Conservation (phyloP, 176 grass and related monocot species). For the Oryza meridionalis region DNA sequence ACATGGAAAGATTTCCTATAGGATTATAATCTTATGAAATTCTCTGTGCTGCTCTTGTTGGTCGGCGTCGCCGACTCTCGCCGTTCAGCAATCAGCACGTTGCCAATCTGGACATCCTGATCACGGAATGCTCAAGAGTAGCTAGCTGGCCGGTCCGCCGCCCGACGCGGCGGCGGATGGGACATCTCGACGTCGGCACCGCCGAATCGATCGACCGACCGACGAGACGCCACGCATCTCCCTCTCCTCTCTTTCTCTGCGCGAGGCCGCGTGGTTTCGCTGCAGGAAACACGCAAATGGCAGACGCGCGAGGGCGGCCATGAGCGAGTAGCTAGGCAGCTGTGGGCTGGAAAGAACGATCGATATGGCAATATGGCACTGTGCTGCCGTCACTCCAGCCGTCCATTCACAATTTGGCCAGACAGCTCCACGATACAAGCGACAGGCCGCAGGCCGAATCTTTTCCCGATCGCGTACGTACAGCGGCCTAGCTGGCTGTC, state of each 20-base stretch:
- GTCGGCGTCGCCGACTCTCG: no score
- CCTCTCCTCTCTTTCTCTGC: background rate
- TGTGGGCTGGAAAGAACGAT: no score
- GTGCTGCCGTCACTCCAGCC: slow-evolving; percentile 47
- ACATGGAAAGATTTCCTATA: no score
- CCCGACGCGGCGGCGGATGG: background rate
- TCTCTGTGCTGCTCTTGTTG: no score
- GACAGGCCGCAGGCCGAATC: slow-evolving; percentile 45
- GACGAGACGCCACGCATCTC: background rate
- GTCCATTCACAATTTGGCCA: slow-evolving; percentile 42
- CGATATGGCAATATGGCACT: slow-evolving; percentile 24
- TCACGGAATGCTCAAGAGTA: background rate
- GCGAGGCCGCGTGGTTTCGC: background rate
- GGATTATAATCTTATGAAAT: no score
- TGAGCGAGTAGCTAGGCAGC: no score
- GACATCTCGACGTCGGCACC: background rate
- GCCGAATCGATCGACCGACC: background rate
- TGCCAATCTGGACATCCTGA: background rate
- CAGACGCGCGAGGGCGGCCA: background rate
- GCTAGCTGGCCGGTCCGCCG: no score
- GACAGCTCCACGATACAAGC: slow-evolving; percentile 47
- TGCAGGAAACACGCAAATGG: background rate
- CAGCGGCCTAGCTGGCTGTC: slow-evolving; percentile 19
- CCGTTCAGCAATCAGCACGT: no score
- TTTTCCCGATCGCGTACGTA: slow-evolving; percentile 41